Evolutionary conservation across 2,329 filamentous ascomycete genomes (phyloP).

Genomic region (Bipolaris zeicola): DNA sequence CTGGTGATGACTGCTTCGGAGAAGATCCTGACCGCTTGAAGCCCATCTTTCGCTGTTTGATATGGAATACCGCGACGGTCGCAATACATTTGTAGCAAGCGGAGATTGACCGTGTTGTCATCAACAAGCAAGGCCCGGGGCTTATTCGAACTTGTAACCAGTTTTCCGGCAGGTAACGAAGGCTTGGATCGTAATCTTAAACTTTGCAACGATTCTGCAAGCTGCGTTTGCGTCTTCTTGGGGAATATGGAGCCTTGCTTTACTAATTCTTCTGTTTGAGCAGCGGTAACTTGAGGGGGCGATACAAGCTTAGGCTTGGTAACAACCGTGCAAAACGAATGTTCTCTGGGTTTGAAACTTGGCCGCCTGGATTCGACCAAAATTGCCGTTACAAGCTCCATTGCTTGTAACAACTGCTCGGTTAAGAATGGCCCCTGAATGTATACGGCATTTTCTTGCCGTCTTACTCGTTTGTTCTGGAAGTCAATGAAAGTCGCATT

Average conservation of each 20-base stretch:
- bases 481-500: slow-evolving; percentile 25
- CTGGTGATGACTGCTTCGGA: slow-evolving; percentile 12
- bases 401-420: slow-evolving; percentile 19
- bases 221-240: slow-evolving; percentile 11
- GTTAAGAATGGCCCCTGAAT: slow-evolving; percentile 37
- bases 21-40: slow-evolving; percentile 48
- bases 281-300: not conserved
- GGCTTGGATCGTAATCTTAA: slow-evolving; percentile 8
- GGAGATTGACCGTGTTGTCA: slow-evolving; percentile 54
- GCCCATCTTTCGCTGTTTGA: slow-evolving; percentile 48
- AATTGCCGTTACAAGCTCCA: slow-evolving; percentile 21
- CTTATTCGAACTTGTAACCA: slow-evolving; percentile 2
- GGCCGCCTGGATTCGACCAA: slow-evolving; percentile 13
- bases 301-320: not conserved
- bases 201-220: slow-evolving; percentile 18
- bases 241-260: slow-evolving; percentile 15
- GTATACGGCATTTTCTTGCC: slow-evolving; percentile 31
- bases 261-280: not conserved
- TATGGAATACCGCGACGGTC: slow-evolving; percentile 49
- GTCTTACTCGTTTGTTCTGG: slow-evolving; percentile 15
- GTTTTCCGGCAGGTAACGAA: not conserved
- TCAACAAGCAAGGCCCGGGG: slow-evolving; percentile 51
- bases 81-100: slow-evolving; percentile 56
- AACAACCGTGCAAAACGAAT: not conserved
- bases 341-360: not conserved